phyloP scores from a whole-genome alignment of 768 basidiomycete species.

The Sarcodon aspratus region DNA sequence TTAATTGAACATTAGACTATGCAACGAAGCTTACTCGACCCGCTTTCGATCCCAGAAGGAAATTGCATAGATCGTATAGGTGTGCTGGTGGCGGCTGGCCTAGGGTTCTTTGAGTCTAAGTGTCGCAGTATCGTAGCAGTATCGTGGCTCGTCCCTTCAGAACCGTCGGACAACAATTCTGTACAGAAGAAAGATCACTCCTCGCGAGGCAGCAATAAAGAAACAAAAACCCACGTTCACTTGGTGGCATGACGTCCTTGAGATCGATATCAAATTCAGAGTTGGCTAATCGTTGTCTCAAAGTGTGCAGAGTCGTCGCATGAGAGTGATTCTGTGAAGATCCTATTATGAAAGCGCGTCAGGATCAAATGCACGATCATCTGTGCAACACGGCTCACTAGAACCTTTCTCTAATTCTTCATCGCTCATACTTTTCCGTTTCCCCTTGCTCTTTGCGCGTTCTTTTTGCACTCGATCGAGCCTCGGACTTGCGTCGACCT shows the following conservation, averaged over 20 bases:
- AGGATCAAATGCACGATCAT: background rate
- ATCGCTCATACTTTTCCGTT: conserved; percentile 53
- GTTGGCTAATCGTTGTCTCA: conserved; percentile 10
- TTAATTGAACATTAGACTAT: conserved; percentile 3
- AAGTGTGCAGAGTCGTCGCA: conserved; percentile 1
- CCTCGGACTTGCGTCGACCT: conserved; percentile 43
- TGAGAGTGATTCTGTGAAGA: background rate
- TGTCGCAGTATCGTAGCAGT: conserved; percentile 26
- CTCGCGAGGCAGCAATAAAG: background rate
- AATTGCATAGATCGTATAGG: conserved; percentile 41
- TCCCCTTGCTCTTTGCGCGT: conserved; percentile 32
- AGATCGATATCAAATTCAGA: background rate
- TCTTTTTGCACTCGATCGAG: conserved; percentile 27
- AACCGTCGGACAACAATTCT: background rate
- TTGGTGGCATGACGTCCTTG: conserved; percentile 4
- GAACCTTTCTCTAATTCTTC: conserved; percentile 46
- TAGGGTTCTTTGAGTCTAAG: conserved; percentile 21
- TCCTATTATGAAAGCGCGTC: background rate
- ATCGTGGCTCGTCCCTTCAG: conserved; percentile 22
- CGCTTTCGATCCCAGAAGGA: conserved; percentile 34
- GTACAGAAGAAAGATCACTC: too few species aligned
- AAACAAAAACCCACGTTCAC: conserved; percentile 24
- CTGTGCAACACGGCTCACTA: conserved; percentile 27
- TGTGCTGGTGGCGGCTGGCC: conserved; percentile 42
- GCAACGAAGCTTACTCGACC: conserved; percentile 37